Conservation (phyloP, 2,329 filamentous ascomycete species). For the Penicillium glabrum region DNA sequence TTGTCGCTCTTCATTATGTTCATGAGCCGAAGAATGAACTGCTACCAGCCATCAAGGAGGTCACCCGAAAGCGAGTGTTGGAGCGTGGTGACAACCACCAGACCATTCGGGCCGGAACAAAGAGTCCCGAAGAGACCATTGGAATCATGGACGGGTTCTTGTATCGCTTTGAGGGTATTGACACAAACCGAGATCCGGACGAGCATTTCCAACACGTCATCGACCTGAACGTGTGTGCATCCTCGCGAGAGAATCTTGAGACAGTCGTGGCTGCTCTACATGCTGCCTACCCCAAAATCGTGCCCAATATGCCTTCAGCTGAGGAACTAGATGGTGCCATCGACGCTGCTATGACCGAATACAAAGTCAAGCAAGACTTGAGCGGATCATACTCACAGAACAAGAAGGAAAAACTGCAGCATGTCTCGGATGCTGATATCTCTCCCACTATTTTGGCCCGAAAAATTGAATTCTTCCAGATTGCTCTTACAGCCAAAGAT, state of each 20-base stretch:
- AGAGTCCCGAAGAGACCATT: slow-evolving; percentile 70
- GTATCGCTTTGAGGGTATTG: slow-evolving; percentile 75
- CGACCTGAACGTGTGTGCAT: slow-evolving; percentile 72
- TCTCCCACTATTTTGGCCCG: slow-evolving; percentile 44
- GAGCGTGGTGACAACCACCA: slow-evolving; percentile 94
- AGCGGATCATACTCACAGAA: slow-evolving; percentile 46
- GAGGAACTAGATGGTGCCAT: slow-evolving; percentile 80
- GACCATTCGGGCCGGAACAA: slow-evolving; percentile 84
- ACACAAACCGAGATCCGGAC: slow-evolving; percentile 69
- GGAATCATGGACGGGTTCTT: slow-evolving; percentile 96
- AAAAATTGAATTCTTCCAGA: slow-evolving; percentile 66
- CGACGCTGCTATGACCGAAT: slow-evolving; percentile 70
- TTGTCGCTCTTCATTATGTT: slow-evolving; percentile 86
- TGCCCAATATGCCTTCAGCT: slow-evolving; percentile 64
- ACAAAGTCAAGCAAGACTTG: slow-evolving; percentile 75
- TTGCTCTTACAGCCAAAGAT: slow-evolving; percentile 54
- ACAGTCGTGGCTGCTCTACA: slow-evolving; percentile 71
- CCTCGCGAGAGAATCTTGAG: slow-evolving; percentile 85
- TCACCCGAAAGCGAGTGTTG: slow-evolving; percentile 77
- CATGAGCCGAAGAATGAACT: slow-evolving; percentile 65
- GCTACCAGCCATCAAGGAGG: slow-evolving; percentile 68
- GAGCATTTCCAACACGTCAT: slow-evolving; percentile 80
- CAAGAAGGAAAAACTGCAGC: slow-evolving; percentile 34
- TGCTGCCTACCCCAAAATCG: slow-evolving; percentile 72
- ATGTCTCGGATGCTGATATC: slow-evolving; percentile 19